Evolutionary conservation across 192 early-diverging fungal species (phyloP), one percentile per base, ranked within the genome.

Genomic region (Backusella macrospora): DNA sequence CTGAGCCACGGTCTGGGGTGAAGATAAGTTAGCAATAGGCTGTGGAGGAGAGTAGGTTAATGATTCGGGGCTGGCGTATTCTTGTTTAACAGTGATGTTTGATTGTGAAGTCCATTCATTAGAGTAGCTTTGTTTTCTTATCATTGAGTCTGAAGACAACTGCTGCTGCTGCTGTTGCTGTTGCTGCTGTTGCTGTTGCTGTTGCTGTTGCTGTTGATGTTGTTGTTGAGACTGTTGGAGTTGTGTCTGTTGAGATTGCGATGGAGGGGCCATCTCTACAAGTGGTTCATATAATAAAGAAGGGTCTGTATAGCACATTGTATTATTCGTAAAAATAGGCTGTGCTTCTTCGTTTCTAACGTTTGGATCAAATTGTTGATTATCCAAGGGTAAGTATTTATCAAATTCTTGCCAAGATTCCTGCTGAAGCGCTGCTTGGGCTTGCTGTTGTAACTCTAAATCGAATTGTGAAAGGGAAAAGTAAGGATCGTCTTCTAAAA

Each of bases 371-470:
- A 65, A 65, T 40, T 42, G 9, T 26, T 71, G 70, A 39, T 42
- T 52, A 40, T 71, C 70, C 7, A 64, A 34, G 1, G 71, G 71
- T 38, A 72, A 46, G 13, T 63, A 72, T 45, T 34, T 62, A 59
- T 72, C 71, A 72, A 63, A 72, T 23, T 63, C 59, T 43, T 72
- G 71, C 71, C 71, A 72, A 8, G 52, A n/a, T 10, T 68, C 66
- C 42, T 71, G 70, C 40, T 62, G 71, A 72, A 72, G 59, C 5
- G 71, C 59, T 6, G 55, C 59, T 43, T 72, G 71, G 1, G 71
- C 71, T 45, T 72, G 71, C 46, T 72, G 71, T 34, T 72, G 71
- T 8, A 72, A 43, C 12, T 62, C 55, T 13, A 63, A 21, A 44
- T 63, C 71, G 18, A 72, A 72, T 63, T 72, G 71, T 13, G 71